phyloP scores from a whole-genome alignment of 805 yeast genomes.

The Zygotorulaspora florentina region DNA sequence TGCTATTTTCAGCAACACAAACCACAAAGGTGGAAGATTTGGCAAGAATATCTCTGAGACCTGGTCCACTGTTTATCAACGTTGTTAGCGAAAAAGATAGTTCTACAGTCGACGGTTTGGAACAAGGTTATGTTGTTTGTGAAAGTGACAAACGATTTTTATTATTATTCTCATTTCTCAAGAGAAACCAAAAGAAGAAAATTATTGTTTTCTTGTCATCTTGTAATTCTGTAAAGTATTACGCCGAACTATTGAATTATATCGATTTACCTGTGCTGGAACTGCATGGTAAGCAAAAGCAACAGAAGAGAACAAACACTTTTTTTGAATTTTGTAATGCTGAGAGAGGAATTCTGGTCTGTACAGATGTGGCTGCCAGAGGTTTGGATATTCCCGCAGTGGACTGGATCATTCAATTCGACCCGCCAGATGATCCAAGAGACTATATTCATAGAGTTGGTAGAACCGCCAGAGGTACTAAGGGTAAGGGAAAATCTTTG shows the following conservation, averaged over 20 bases:
- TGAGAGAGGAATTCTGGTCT: slow-evolving; percentile 83
- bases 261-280: slow-evolving; percentile 96
- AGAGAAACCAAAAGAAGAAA: slow-evolving; percentile 87
- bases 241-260: slow-evolving; percentile 90
- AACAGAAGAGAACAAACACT: slow-evolving; percentile 96
- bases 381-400: slow-evolving; percentile 98
- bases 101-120: slow-evolving; percentile 94
- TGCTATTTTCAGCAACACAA: slow-evolving; percentile 99
- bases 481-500: slow-evolving; percentile 87
- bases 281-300: slow-evolving; percentile 97
- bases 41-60: slow-evolving; percentile 91
- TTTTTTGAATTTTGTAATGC: slow-evolving; percentile 98
- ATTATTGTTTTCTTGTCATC: slow-evolving; percentile 92
- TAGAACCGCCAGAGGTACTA: slow-evolving; percentile 92
- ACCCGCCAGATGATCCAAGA: slow-evolving; percentile 99
- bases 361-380: slow-evolving; percentile 99
- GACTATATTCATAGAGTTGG: slow-evolving; percentile 99
- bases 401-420: slow-evolving; percentile 98
- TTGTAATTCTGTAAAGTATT: slow-evolving; percentile 95
- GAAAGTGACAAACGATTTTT: slow-evolving; percentile 93
- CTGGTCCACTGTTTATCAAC: slow-evolving; percentile 90
- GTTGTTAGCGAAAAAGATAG: slow-evolving; percentile 79
- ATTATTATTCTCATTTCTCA: slow-evolving; percentile 84
- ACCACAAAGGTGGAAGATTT: slow-evolving; percentile 98
- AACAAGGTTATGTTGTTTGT: slow-evolving; percentile 97